Evolutionary conservation across 257 asterid genomes (phyloP), one percentile per base, ranked within the genome.

Genomic region (Forsythia viridissima): DNA sequence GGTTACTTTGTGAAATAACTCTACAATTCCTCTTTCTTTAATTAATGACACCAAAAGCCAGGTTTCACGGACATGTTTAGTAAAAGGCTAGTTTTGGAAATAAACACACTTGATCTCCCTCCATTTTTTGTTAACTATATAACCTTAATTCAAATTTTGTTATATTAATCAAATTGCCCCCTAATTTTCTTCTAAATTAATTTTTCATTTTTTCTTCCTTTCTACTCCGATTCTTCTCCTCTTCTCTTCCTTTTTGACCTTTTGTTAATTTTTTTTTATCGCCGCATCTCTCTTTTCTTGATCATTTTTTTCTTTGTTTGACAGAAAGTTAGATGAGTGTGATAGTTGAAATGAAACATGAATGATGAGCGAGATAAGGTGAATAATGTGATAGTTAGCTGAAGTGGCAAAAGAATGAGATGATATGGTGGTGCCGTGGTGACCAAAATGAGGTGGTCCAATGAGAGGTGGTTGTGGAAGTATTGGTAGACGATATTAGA

Each of bases 1-100:
- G 70, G 88, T 80, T 48, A 77, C 21, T 79, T 82, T 74, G 48
- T 84, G 86, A 77, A 80, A 74, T 0, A 48, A 61, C 68, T 10
- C 30, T 8, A 74, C 73, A 52, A 63, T 79, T 75, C 70, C 70
- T 30, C 2, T 63, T 63, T 63, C 39, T 63, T 5, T 63, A 10
- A 57, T 18, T 8, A 63, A 63, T 63, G 38, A 10, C 15, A 24
- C 38, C 38, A 63, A 63, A 59, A 59, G 34, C 66, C 66, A 57
- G 12, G 69, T 61, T 20, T 61, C 69, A 61, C 69, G 38, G 69
- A 8, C 69, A 6, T 61, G 69, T 38, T 61, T 24, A 10, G 13
- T 24, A 24, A 61, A 61, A 61, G 69, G 6, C 7, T 30, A 2
- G n/a, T 10, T 63, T 63, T 21, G 8, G 70, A 63, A 11, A 52